These are phyloP conservation scores for Periconia sp. DNA, from an alignment of 2,329 filamentous ascomycete genomes.

Conservation along the genomic window DNA sequence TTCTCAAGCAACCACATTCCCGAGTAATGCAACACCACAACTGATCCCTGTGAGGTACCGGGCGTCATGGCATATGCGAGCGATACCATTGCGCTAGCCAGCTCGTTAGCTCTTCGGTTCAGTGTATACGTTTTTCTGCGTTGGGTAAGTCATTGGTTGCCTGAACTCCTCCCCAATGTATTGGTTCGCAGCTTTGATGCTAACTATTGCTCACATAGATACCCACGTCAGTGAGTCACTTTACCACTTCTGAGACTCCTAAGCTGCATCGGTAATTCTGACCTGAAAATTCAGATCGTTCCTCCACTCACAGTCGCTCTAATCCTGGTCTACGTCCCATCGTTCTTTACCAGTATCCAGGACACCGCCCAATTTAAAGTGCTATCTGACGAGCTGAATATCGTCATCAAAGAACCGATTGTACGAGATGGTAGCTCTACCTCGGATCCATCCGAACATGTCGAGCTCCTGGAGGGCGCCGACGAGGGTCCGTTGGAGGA, in stretches of 20 bases:
- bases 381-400: constrained; percentile 64
- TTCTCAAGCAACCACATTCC: neutral
- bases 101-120: constrained; percentile 59
- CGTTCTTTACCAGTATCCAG: constrained; percentile 66
- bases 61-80: constrained; percentile 41
- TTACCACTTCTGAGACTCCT: neutral
- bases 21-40: constrained; percentile 12
- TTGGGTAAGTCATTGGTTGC: constrained; percentile 57
- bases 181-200: constrained; percentile 5
- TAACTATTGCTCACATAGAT: constrained; percentile 31
- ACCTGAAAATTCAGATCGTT: constrained; percentile 31
- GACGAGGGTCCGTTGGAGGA: constrained; percentile 46
- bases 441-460: constrained; percentile 38
- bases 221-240: constrained; percentile 36
- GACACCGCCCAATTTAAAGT: constrained; percentile 64
- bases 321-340: constrained; percentile 69
- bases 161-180: neutral
- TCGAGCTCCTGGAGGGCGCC: constrained; percentile 49
- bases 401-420: constrained; percentile 49
- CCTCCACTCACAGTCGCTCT: constrained; percentile 62
- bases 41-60: constrained; percentile 11
- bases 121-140: constrained; percentile 65
- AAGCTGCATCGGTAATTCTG: neutral
- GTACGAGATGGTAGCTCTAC: constrained; percentile 34
- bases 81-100: constrained; percentile 43